Conservation (phyloP, 1,139 yeast species). For the Tardiomyces blankii region DNA sequence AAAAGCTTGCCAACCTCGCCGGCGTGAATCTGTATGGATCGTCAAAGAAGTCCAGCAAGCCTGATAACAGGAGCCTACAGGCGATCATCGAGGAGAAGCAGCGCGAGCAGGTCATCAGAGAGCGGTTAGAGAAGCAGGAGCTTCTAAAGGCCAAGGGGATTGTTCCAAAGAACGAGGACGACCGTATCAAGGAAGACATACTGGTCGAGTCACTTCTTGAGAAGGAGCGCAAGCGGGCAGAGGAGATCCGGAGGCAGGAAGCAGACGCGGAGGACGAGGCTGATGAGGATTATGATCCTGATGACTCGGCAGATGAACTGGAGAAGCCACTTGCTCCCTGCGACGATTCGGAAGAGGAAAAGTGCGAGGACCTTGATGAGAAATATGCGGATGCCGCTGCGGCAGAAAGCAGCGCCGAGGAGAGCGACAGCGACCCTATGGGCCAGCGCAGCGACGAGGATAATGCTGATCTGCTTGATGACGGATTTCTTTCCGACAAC, state of each 20-base stretch:
- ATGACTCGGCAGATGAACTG: slow-evolving; percentile 10
- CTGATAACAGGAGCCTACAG: background rate
- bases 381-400: slow-evolving; percentile 18
- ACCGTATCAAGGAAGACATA: slow-evolving; percentile 21
- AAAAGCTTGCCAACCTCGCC: slow-evolving; percentile 13
- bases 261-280: slow-evolving; percentile 35
- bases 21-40: slow-evolving; percentile 6
- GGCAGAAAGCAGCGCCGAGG: slow-evolving; percentile 19
- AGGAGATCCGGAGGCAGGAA: slow-evolving; percentile 28
- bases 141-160: slow-evolving; percentile 22
- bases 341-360: slow-evolving; percentile 11
- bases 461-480: slow-evolving; percentile 3
- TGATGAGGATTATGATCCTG: slow-evolving; percentile 1
- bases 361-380: slow-evolving; percentile 11
- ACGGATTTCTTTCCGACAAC: slow-evolving; percentile 1
- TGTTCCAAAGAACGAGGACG: slow-evolving; percentile 16
- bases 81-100: slow-evolving; percentile 14
- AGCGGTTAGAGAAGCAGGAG: slow-evolving; percentile 17
- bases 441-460: slow-evolving; percentile 1
- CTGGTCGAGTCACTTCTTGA: slow-evolving; percentile 44
- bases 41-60: slow-evolving; percentile 2
- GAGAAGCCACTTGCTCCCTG: slow-evolving; percentile 15
- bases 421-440: slow-evolving; percentile 16
- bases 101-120: slow-evolving; percentile 22
- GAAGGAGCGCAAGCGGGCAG: slow-evolving; percentile 34